Percentiles rank a stretch among this genome's conserved stretches.
phyloP scores from a whole-genome alignment of 768 basidiomycete genomes.

The Cubamyces lactineus region DNA sequence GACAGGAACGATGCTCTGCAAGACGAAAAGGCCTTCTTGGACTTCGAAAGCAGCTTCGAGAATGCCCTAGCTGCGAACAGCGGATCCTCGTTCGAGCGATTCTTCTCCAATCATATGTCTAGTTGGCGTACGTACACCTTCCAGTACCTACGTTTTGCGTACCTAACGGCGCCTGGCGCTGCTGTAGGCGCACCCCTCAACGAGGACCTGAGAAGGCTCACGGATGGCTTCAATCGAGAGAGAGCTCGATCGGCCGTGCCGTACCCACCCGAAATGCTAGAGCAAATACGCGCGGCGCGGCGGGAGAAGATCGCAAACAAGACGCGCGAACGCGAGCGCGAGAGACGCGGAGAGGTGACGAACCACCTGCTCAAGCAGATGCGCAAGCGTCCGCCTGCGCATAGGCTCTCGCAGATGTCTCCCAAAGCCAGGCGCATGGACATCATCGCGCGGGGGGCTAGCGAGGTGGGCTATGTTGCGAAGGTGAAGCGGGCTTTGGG shows the following conservation, averaged over 20 bases:
- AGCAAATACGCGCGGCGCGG: slow-evolving; percentile 56
- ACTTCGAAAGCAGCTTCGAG: slow-evolving; percentile 46
- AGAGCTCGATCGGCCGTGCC: slow-evolving; percentile 44
- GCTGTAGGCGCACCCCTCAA: slow-evolving; percentile 43
- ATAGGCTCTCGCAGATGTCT: slow-evolving; percentile 56
- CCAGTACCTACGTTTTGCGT: too few relatives aligned
- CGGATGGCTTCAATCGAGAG: slow-evolving; percentile 44
- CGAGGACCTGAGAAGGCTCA: slow-evolving; percentile 37
- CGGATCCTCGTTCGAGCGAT: slow-evolving; percentile 14
- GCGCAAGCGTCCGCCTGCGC: slow-evolving; percentile 65
- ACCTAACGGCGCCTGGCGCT: neutral
- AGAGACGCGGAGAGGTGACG: slow-evolving; percentile 65
- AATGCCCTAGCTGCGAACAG: slow-evolving; percentile 20
- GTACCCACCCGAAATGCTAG: slow-evolving; percentile 52
- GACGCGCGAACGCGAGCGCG: slow-evolving; percentile 60
- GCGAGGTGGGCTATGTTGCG: slow-evolving; percentile 76
- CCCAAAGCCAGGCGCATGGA: slow-evolving; percentile 51
- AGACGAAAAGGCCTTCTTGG: slow-evolving; percentile 37
- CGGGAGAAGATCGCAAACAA: slow-evolving; percentile 65
- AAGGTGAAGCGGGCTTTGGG: slow-evolving; percentile 60
- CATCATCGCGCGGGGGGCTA: slow-evolving; percentile 49
- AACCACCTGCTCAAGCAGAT: slow-evolving; percentile 49
- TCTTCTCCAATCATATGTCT: slow-evolving; percentile 28
- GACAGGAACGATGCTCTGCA: slow-evolving; percentile 30
- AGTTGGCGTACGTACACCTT: slow-evolving; percentile 47